Evolutionary conservation across 805 yeast genomes (phyloP).

Genomic region (Kodamaea laetipori): DNA sequence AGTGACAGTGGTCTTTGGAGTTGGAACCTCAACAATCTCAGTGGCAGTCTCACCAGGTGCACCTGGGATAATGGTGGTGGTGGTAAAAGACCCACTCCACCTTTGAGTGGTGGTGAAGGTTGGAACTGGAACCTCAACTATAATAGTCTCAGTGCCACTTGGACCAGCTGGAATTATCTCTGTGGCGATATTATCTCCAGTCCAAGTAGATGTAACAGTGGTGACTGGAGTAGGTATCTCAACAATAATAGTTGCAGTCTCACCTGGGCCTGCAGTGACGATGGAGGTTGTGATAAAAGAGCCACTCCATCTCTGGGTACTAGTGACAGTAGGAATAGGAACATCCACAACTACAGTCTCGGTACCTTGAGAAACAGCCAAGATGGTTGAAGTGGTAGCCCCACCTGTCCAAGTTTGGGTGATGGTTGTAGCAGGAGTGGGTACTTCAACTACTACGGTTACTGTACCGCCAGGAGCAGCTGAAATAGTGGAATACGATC

Average conservation of each 20-base stretch:
- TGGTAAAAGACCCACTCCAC: constrained; percentile 14
- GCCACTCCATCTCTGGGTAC: constrained; percentile 8
- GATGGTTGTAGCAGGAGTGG: constrained; percentile 13
- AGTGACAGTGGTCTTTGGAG: no score
- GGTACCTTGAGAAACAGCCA: constrained; percentile 13
- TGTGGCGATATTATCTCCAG: constrained; percentile 7
- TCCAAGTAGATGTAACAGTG: background rate
- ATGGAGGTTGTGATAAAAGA: constrained; percentile 1
- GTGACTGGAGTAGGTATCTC: constrained; percentile 14
- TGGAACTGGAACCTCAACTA: constrained; percentile 18
- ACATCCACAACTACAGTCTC: constrained; percentile 15
- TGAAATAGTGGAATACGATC: background rate
- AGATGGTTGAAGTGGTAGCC: constrained; percentile 16
- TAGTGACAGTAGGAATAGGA: constrained; percentile 13
- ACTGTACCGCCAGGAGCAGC: constrained; percentile 14
- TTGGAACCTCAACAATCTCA: constrained; percentile 17
- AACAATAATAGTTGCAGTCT: constrained; percentile 15
- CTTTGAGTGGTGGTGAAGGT: constrained; percentile 12
- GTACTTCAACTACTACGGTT: constrained; percentile 17
- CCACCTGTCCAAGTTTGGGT: constrained; percentile 17
- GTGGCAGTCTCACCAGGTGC: constrained; percentile 12
- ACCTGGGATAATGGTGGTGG: constrained; percentile 9
- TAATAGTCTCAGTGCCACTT: constrained; percentile 17
- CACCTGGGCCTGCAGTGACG: constrained; percentile 1
- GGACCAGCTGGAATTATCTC: constrained; percentile 3